These are phyloP conservation scores for Pseudofabraea citricarpa DNA, from an alignment of 2,329 filamentous ascomycete genomes.

Conservation along the genomic window DNA sequence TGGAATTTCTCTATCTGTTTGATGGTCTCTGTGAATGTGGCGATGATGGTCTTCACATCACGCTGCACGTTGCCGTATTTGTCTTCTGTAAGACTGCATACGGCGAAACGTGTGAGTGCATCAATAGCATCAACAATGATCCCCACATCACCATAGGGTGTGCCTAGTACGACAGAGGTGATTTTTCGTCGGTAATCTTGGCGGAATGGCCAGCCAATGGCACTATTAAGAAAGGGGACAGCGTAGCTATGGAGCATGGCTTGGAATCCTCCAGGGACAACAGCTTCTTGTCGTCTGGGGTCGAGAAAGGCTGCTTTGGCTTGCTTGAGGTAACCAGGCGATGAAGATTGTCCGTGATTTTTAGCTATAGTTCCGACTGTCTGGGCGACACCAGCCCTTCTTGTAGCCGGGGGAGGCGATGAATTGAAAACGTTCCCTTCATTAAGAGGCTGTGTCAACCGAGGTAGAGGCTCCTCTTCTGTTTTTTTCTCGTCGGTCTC, in stretches of 20 bases:
- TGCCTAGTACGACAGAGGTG: constrained; percentile 64
- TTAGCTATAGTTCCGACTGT: constrained; percentile 23
- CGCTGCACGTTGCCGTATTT: constrained; percentile 80
- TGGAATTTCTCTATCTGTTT: constrained; percentile 66
- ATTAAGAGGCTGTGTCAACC: constrained; percentile 19
- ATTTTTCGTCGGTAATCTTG: constrained; percentile 63
- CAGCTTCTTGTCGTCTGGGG: constrained; percentile 47
- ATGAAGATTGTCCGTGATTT: constrained; percentile 20
- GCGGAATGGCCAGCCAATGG: constrained; percentile 64
- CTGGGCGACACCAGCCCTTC: constrained; percentile 12
- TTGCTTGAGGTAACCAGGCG: constrained; percentile 29
- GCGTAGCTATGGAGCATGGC: constrained; percentile 44
- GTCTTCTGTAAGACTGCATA: constrained; percentile 75
- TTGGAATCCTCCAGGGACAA: constrained; percentile 44
- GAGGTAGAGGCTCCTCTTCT: constrained; percentile 15
- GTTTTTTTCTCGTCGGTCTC: too few relatives aligned
- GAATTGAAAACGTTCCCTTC: constrained; percentile 22
- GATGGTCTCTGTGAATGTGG: constrained; percentile 65
- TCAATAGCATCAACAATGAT: constrained; percentile 69
- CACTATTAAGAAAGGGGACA: constrained; percentile 41
- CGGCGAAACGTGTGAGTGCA: constrained; percentile 62
- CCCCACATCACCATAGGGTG: constrained; percentile 65
- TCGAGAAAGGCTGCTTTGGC: constrained; percentile 30
- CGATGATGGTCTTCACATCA: constrained; percentile 71
- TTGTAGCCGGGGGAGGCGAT: constrained; percentile 11